Evolutionary conservation across 768 basidiomycete species (phyloP).

Genomic region (Suillus fuscotomentosus): DNA sequence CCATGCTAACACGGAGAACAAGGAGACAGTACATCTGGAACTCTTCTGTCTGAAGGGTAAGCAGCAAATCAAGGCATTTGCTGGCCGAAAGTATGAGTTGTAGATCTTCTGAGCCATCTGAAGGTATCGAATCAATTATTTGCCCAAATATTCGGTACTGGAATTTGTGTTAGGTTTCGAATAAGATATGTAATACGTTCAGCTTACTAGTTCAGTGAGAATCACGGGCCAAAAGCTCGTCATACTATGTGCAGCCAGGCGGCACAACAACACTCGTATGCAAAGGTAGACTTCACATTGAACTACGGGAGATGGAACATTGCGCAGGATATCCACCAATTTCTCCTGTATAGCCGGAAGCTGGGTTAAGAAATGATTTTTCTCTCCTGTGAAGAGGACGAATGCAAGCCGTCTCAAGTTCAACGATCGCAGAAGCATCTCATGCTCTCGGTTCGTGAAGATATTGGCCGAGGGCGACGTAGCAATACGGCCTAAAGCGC

Average conservation of each 20-base stretch:
- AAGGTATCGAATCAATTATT: conserved; percentile 63
- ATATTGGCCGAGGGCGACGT: conserved; percentile 92
- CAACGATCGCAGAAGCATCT: conserved; percentile 83
- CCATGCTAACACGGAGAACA: background rate
- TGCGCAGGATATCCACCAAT: conserved; percentile 88
- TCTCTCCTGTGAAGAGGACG: conserved; percentile 82
- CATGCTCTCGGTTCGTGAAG: conserved; percentile 93
- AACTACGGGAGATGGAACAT: conserved; percentile 75
- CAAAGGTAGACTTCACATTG: conserved; percentile 95
- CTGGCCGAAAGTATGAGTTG: conserved; percentile 83
- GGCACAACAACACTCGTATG: conserved; percentile 85
- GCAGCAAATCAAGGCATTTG: conserved; percentile 91
- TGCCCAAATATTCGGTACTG: conserved; percentile 92
- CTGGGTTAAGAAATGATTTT: conserved; percentile 87
- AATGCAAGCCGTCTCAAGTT: conserved; percentile 88
- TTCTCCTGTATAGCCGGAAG: conserved; percentile 96
- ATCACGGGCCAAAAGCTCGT: conserved; percentile 97
- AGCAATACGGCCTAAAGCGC: conserved; percentile 63
- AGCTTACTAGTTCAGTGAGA: conserved; percentile 80
- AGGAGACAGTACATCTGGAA: conserved; percentile 80
- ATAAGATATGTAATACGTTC: background rate
- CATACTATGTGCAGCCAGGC: conserved; percentile 87
- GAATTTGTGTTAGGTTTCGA: background rate
- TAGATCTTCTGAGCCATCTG: conserved; percentile 84
- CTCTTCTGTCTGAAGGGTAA: conserved; percentile 92